phyloP scores from a whole-genome alignment of 176 grass and related monocot genomes.

The Carex littledalei region DNA sequence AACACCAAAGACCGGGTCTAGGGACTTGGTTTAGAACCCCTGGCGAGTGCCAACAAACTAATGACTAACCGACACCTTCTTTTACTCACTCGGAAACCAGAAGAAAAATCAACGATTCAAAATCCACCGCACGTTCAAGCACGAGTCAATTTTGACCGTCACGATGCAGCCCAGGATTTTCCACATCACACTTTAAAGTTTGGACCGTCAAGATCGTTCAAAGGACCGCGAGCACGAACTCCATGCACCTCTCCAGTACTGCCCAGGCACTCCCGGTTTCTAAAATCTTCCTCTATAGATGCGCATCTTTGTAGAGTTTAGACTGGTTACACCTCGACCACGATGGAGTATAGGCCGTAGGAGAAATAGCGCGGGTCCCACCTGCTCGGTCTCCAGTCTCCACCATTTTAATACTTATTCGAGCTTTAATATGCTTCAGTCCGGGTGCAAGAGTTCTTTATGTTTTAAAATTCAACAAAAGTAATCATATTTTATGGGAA shows the following conservation, averaged over 20 bases:
- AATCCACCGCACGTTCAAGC: neutral
- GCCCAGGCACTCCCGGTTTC: neutral
- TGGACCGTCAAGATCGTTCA: neutral
- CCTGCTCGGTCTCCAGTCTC: neutral
- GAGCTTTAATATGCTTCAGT: neutral
- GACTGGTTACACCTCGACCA: neutral
- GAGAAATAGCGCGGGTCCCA: neutral
- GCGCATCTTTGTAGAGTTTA: neutral
- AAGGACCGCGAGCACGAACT: neutral
- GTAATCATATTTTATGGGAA: no score
- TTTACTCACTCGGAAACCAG: neutral
- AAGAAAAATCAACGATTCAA: neutral
- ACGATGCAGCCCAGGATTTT: neutral
- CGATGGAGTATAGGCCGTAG: neutral
- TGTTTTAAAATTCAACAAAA: no score
- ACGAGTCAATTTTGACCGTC: neutral
- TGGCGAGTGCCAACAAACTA: no score
- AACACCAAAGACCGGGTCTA: neutral
- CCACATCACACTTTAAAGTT: neutral
- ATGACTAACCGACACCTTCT: neutral
- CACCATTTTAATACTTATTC: no score
- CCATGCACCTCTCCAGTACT: neutral
- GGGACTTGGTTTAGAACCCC: neutral
- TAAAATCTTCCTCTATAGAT: neutral
- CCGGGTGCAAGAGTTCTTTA: neutral